A percentile compares a stretch with the other conserved stretches of the same genome.
Conservation (phyloP, 2,329 filamentous ascomycete species). For the Colletotrichum orbiculare region DNA sequence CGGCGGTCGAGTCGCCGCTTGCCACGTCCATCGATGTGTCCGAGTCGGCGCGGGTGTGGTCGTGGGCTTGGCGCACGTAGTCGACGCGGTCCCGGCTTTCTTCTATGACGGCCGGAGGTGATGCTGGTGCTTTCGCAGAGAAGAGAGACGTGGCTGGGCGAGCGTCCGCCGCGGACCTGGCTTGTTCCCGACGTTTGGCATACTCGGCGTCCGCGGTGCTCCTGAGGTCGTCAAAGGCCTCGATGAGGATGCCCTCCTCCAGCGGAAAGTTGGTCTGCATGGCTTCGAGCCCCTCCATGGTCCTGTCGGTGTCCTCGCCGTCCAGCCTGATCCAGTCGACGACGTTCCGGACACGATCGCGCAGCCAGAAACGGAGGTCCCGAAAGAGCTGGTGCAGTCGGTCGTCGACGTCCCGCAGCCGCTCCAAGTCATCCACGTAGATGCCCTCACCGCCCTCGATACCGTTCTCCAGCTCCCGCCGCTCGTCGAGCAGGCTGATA, state of each 20-base stretch:
- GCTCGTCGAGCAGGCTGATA: not conserved
- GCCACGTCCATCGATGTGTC: too few relatives aligned
- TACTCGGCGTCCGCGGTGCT: not conserved
- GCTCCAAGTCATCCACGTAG: conserved; percentile 1
- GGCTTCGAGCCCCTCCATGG: not conserved
- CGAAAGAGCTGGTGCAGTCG: not conserved
- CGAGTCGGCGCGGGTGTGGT: too few relatives aligned
- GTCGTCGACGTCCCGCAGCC: conserved; percentile 4
- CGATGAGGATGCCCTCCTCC: not conserved
- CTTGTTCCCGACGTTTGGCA: too few relatives aligned
- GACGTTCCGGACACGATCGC: not conserved
- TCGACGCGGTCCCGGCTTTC: too few relatives aligned
- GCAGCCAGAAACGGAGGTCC: not conserved
- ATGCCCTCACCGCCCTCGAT: not conserved
- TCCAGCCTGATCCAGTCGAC: not conserved
- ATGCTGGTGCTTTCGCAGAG: too few relatives aligned
- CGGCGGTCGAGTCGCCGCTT: too few relatives aligned
- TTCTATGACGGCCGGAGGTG: too few relatives aligned
- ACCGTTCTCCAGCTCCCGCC: not conserved
- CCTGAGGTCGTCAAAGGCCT: not conserved
- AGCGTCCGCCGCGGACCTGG: too few relatives aligned
- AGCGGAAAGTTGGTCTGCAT: too few relatives aligned
- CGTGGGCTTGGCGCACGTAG: too few relatives aligned
- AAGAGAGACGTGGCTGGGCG: too few relatives aligned
- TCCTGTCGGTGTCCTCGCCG: not conserved